Evolutionary conservation across 2,329 filamentous ascomycete genomes (phyloP).

Genomic region (Trichoderma aggressivum): DNA sequence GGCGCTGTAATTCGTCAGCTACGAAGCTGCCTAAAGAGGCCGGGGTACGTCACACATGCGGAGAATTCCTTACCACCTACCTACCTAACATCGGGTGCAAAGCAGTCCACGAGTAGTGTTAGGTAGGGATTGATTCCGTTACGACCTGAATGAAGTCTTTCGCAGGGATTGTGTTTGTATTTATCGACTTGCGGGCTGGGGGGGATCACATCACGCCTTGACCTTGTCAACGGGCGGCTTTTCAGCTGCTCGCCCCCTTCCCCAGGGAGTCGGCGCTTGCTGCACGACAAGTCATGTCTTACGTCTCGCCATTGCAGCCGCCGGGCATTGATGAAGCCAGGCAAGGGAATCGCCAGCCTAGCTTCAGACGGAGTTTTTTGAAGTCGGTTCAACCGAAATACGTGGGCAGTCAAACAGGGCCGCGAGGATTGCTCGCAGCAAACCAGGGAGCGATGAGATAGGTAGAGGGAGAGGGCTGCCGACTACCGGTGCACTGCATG

Average conservation of each 20-base stretch:
- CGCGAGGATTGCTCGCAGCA: neutral
- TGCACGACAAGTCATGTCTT: neutral
- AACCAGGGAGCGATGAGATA: neutral
- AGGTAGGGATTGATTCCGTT: neutral
- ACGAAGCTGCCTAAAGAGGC: neutral
- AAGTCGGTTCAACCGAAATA: neutral
- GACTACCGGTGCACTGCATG: neutral
- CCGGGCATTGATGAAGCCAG: neutral
- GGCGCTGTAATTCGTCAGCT: neutral
- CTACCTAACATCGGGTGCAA: neutral
- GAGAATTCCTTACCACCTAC: neutral
- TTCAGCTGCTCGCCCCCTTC: neutral
- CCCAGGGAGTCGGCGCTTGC: neutral
- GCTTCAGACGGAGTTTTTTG: neutral
- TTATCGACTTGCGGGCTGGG: neutral
- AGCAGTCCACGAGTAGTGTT: too few species aligned
- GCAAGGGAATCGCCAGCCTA: neutral
- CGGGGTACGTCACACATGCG: neutral
- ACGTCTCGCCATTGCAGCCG: neutral
- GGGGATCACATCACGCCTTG: neutral
- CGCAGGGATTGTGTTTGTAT: neutral
- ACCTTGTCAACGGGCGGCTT: neutral
- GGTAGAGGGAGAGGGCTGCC: neutral
- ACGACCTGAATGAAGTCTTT: neutral
- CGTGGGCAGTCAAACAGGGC: neutral